Percentiles rank a stretch among this genome's conserved stretches.
phyloP scores from a whole-genome alignment of 2,329 filamentous ascomycete genomes.

The Venturia effusa region DNA sequence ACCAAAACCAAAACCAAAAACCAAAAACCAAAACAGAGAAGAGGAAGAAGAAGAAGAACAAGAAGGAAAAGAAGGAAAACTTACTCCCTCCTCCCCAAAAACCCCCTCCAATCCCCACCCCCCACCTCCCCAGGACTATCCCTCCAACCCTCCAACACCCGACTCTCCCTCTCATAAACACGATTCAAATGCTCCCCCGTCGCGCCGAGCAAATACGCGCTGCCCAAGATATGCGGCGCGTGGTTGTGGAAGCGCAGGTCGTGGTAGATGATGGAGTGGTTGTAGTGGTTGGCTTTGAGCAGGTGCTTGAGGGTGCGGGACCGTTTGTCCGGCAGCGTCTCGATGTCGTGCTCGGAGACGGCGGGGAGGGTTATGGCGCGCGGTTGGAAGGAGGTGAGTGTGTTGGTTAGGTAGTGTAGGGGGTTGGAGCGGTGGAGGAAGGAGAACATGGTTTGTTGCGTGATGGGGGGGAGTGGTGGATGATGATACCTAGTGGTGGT shows the following conservation, averaged over 20 bases:
- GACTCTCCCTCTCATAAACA: constrained; percentile 69
- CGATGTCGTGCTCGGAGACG: constrained; percentile 66
- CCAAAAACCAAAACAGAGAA: background rate
- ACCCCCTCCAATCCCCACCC: constrained; percentile 76
- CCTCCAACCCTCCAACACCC: constrained; percentile 65
- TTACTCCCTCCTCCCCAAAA: constrained; percentile 60
- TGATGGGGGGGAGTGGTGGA: background rate
- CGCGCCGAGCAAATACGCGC: constrained; percentile 77
- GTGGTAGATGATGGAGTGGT: constrained; percentile 74
- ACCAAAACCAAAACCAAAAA: background rate
- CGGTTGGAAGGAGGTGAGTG: background rate
- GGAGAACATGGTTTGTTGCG: background rate
- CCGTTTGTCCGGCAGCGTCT: constrained; percentile 67
- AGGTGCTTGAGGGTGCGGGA: constrained; percentile 81
- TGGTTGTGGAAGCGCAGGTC: constrained; percentile 71
- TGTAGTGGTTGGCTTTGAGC: constrained; percentile 82
- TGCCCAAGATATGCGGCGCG: constrained; percentile 65
- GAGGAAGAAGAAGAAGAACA: too few species aligned
- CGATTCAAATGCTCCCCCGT: constrained; percentile 60
- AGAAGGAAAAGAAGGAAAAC: constrained; percentile 15
- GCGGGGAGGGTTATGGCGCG: constrained; percentile 45
- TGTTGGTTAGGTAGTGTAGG: background rate
- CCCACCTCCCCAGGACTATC: constrained; percentile 78
- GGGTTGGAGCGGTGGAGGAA: constrained; percentile 1
- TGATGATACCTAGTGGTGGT: background rate